phyloP scores from a whole-genome alignment of 176 grass and related monocot genomes.

The Oryza meyeriana region DNA sequence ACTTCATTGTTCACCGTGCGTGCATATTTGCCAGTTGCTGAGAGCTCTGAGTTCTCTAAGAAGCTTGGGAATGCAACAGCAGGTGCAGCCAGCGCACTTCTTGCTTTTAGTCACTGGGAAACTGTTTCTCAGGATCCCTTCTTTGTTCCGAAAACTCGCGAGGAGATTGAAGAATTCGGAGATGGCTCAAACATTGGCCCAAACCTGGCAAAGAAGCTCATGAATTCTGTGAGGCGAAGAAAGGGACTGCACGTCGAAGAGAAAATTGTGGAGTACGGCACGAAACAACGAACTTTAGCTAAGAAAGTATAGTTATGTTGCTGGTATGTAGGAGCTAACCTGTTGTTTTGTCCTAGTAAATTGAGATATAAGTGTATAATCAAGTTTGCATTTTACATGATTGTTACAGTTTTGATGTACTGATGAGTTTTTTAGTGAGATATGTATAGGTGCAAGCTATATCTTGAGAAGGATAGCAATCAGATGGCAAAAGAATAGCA shows the following conservation, averaged over 20 bases:
- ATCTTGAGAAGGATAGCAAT: too few species aligned
- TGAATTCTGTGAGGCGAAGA: constrained; percentile 82
- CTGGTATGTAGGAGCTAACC: not conserved
- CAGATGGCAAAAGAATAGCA: too few species aligned
- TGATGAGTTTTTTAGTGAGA: too few species aligned
- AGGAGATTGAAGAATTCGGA: constrained; percentile 84
- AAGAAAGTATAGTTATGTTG: constrained; percentile 67
- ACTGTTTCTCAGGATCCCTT: constrained; percentile 69
- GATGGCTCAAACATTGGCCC: constrained; percentile 83
- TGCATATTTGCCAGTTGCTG: constrained; percentile 66
- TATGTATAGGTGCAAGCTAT: too few species aligned
- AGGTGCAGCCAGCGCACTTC: constrained; percentile 73
- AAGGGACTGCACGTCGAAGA: constrained; percentile 87
- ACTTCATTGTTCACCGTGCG: constrained; percentile 73
- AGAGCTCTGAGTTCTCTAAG: constrained; percentile 71
- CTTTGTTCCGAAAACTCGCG: constrained; percentile 73
- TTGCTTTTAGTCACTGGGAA: constrained; percentile 88
- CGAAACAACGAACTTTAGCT: constrained; percentile 84
- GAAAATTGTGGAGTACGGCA: constrained; percentile 83
- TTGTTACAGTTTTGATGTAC: too few species aligned
- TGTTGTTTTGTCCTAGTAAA: constrained; percentile 18
- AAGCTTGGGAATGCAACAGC: constrained; percentile 64
- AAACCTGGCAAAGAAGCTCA: constrained; percentile 71
- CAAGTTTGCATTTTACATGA: not conserved
- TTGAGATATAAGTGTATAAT: not conserved